Percentiles rank a stretch among this genome's conserved stretches.
Evolutionary conservation across 108 stramenopile species (phyloP).

Genomic region (Cyclotella choctawhatcheeana): DNA sequence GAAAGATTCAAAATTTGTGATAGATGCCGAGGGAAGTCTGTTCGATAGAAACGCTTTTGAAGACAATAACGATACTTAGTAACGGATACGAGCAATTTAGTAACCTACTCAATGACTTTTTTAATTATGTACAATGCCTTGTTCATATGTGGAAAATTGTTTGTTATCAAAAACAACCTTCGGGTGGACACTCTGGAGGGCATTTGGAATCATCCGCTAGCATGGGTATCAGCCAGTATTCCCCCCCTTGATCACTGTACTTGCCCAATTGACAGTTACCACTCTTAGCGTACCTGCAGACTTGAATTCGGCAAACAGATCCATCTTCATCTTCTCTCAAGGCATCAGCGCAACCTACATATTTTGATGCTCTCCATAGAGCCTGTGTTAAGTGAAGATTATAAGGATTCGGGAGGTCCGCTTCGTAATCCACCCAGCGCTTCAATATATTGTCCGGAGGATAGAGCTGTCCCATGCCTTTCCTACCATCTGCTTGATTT

Average conservation of each 20-base stretch:
- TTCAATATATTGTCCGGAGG: conserved; percentile 38
- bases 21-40: conserved; percentile 52
- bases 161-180: conserved; percentile 26
- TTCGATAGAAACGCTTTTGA: conserved; percentile 18
- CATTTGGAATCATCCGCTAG: conserved; percentile 25
- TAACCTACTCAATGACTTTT: too few relatives aligned
- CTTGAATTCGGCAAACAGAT: conserved; percentile 35
- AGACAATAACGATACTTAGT: neutral
- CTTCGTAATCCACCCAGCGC: conserved; percentile 41
- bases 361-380: conserved; percentile 33
- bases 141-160: neutral
- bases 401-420: conserved; percentile 8
- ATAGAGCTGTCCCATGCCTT: conserved; percentile 20
- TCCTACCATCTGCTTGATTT: neutral
- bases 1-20: conserved; percentile 62
- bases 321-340: conserved; percentile 30
- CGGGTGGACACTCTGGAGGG: conserved; percentile 36
- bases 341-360: conserved; percentile 43
- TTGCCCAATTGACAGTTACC: conserved; percentile 37
- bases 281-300: conserved; percentile 36
- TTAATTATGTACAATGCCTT: neutral
- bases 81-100: too few relatives aligned
- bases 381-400: conserved; percentile 42
- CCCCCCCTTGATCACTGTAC: conserved; percentile 26
- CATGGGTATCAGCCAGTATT: conserved; percentile 40